Conservation (phyloP, 108 stramenopile species). For the Licmophora abbreviata region DNA sequence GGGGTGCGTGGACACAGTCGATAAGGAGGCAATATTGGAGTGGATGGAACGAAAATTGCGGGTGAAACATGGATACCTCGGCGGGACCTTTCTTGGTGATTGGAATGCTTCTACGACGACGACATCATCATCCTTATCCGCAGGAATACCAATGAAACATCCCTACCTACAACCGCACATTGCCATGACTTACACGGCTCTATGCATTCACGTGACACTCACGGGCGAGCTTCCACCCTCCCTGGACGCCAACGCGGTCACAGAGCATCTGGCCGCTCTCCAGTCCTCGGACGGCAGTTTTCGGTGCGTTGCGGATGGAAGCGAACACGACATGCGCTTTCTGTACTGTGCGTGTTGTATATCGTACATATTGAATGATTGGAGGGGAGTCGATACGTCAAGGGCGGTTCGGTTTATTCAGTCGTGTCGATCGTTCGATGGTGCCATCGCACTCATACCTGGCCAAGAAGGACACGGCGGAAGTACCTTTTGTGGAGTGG, state of each 20-base stretch:
- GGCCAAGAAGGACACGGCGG: conserved; percentile 81
- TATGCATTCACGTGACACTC: conserved; percentile 57
- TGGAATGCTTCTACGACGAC: neutral
- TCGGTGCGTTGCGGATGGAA: conserved; percentile 18
- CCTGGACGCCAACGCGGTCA: conserved; percentile 21
- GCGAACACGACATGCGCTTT: conserved; percentile 82
- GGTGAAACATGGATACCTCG: neutral
- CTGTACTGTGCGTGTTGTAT: conserved; percentile 78
- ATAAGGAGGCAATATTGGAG: neutral
- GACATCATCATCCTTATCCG: neutral
- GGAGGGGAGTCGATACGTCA: conserved; percentile 29
- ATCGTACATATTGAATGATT: conserved; percentile 48
- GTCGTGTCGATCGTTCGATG: conserved; percentile 53
- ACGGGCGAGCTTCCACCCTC: conserved; percentile 55
- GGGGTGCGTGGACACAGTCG: conserved; percentile 12
- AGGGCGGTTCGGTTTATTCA: conserved; percentile 29
- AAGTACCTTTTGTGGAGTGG: conserved; percentile 79
- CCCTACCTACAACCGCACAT: conserved; percentile 52
- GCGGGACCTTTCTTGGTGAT: neutral
- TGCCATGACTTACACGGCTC: conserved; percentile 81
- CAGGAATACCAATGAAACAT: neutral
- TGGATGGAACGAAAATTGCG: conserved; percentile 5
- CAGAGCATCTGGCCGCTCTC: conserved; percentile 2
- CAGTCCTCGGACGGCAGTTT: neutral
- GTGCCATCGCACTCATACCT: conserved; percentile 55